phyloP scores from a whole-genome alignment of 202 grass and related monocot species.

The Schoenoplectus tabernaemontani region DNA sequence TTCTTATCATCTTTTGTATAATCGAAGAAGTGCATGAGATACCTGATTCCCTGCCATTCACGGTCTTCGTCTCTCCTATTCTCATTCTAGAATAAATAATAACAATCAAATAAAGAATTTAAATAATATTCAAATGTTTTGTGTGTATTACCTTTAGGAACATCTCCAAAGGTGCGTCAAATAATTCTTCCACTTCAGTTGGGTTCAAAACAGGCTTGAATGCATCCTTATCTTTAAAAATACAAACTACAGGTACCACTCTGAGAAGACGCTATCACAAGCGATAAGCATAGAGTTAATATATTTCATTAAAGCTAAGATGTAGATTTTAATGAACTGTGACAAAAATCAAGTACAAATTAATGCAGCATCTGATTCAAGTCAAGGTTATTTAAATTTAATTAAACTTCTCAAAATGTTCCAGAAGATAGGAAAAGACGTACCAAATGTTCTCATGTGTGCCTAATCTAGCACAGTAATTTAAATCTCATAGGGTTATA shows the following conservation, averaged over 20 bases:
- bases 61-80: conserved; percentile 44
- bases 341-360: background rate
- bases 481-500: background rate
- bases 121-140: too few relatives aligned
- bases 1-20: conserved; percentile 40
- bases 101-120: background rate
- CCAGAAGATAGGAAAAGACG: background rate
- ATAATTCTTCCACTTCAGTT: conserved; percentile 61
- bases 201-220: conserved; percentile 32
- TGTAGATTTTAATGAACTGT: background rate
- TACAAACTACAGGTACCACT: conserved; percentile 13
- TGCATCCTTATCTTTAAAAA: conserved; percentile 1
- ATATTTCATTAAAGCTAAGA: background rate
- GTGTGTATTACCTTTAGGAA: conserved; percentile 59
- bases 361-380: background rate
- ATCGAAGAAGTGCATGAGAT: conserved; percentile 52
- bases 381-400: background rate
- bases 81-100: conserved; percentile 33
- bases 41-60: conserved; percentile 67
- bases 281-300: background rate
- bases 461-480: background rate
- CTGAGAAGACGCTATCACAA: conserved; percentile 66
- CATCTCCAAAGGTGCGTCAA: conserved; percentile 72
- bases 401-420: too few relatives aligned
- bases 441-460: background rate